Percentiles rank a stretch among this genome's conserved stretches.
phyloP scores from a whole-genome alignment of 2,329 filamentous ascomycete genomes.

The Stemphylium lycopersici region DNA sequence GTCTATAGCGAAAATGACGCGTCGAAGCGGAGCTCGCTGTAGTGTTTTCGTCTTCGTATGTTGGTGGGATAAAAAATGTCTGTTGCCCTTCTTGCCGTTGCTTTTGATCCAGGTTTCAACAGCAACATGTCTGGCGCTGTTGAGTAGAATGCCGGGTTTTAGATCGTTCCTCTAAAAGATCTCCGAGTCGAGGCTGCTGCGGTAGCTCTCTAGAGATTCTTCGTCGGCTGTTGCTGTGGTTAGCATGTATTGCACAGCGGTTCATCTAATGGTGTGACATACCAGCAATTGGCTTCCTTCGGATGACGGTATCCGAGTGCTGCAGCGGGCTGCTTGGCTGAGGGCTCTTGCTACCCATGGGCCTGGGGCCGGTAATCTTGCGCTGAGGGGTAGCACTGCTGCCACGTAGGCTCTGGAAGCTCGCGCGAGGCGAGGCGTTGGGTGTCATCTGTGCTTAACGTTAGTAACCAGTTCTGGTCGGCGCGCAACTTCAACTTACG shows the following conservation, averaged over 20 bases:
- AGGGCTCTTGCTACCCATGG: constrained; percentile 54
- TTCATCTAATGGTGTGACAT: constrained; percentile 12
- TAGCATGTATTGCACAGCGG: not conserved
- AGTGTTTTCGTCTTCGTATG: not conserved
- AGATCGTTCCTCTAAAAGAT: constrained; percentile 36
- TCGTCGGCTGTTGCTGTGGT: constrained; percentile 27
- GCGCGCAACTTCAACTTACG: constrained; percentile 21
- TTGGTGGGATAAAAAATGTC: not conserved
- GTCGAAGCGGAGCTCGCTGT: not conserved
- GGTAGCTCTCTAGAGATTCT: constrained; percentile 42
- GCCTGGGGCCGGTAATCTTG: constrained; percentile 57
- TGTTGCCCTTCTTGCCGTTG: constrained; percentile 2
- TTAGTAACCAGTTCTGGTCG: constrained; percentile 17
- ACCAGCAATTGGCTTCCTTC: constrained; percentile 47
- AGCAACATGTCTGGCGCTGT: not conserved
- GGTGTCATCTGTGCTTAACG: constrained; percentile 35
- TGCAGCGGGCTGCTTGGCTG: constrained; percentile 34
- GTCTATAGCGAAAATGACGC: constrained; percentile 8
- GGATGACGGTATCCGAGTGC: constrained; percentile 43
- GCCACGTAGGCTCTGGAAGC: constrained; percentile 33
- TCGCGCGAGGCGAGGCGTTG: constrained; percentile 41
- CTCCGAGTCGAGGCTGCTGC: constrained; percentile 45
- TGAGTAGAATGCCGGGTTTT: not conserved
- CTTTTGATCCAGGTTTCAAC: not conserved
- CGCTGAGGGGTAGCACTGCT: constrained; percentile 41